Conservation (phyloP, 2,329 filamentous ascomycete genomes). For the Leptographium wingfieldii region DNA sequence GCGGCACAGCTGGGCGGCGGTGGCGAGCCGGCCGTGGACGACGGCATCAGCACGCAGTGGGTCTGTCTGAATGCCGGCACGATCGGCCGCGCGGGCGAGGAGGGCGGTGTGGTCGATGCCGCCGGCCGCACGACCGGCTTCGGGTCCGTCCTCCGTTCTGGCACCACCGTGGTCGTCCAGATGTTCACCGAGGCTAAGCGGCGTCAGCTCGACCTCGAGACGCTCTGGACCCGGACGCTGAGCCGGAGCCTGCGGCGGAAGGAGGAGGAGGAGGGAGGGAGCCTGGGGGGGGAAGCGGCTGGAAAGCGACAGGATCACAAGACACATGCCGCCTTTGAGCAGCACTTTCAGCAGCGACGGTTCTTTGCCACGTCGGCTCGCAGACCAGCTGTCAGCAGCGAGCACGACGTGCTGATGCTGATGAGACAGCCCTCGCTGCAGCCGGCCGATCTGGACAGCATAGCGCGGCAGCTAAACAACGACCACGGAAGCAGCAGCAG, state of each 20-base stretch:
- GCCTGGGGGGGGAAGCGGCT: background rate
- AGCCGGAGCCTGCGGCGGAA: conserved; percentile 15
- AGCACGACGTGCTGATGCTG: background rate
- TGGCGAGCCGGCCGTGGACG: conserved; percentile 41
- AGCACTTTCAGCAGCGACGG: conserved; percentile 1
- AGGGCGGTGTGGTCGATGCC: conserved; percentile 31
- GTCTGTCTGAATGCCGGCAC: conserved; percentile 83
- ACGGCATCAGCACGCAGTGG: conserved; percentile 89
- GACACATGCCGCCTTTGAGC: background rate
- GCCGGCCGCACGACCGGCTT: conserved; percentile 63
- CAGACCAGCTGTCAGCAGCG: conserved; percentile 7
- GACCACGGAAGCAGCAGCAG: conserved; percentile 6
- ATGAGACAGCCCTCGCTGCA: background rate
- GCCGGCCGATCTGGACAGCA: background rate
- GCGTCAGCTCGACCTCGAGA: conserved; percentile 39
- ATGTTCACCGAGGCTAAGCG: conserved; percentile 43
- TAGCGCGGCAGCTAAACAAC: conserved; percentile 9
- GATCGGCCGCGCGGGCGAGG: conserved; percentile 37
- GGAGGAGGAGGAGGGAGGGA: background rate
- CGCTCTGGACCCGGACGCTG: conserved; percentile 34
- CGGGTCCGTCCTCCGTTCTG: conserved; percentile 34
- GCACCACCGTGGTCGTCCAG: conserved; percentile 43
- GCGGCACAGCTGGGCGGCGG: conserved; percentile 13
- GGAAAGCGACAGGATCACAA: background rate
- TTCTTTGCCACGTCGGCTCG: conserved; percentile 13